Evolutionary conservation across 176 grass and related monocot genomes (phyloP), one percentile per base, ranked within the genome.

Genomic region (Chloris gayana): DNA sequence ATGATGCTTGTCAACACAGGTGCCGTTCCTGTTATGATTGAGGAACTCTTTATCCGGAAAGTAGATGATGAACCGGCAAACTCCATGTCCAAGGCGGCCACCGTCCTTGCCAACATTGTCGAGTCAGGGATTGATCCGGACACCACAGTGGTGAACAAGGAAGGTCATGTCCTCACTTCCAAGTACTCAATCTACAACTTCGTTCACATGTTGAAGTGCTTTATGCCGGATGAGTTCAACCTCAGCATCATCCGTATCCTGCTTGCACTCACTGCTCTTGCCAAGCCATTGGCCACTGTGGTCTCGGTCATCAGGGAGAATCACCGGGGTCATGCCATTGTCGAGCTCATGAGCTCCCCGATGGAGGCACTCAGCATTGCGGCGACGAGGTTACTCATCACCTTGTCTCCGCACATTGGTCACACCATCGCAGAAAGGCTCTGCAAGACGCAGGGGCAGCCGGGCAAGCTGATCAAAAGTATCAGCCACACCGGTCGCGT

Each of bases 101-200:
- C 46, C 1, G 32, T 94, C 67, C 89, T 98, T 56, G 85, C 92
- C 39, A 94, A 91, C 77, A 85, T 98, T 47, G 50, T 92, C 12
- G 92, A 94, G 42, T 83, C 88, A 35, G 89, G 84, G 46, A 87
- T 80, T 29, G 86, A 94, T 79, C 89, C 83, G 24, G 85, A 91
- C 3, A 88, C 72, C 71, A 93, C 83, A 12, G 54, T 82, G 74
- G 91, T 92, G 65, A 94, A 94, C 81, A 98, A 94, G 86, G 86
- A 98, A 61, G 95, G 95, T n/a, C 92, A 98, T 25, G 87, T 88
- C 72, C 74, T 98, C 65, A 89, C 89, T 29, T 98, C 95, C 30
- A 93, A 92, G 59, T 92, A 98, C 61, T 90, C 89, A 41, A 89
- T 98, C 56, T 98, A 94, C 53, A 98, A 92, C 83, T 79, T 94